Conservation (phyloP, 768 basidiomycete species). For the Grammothele lineata region DNA sequence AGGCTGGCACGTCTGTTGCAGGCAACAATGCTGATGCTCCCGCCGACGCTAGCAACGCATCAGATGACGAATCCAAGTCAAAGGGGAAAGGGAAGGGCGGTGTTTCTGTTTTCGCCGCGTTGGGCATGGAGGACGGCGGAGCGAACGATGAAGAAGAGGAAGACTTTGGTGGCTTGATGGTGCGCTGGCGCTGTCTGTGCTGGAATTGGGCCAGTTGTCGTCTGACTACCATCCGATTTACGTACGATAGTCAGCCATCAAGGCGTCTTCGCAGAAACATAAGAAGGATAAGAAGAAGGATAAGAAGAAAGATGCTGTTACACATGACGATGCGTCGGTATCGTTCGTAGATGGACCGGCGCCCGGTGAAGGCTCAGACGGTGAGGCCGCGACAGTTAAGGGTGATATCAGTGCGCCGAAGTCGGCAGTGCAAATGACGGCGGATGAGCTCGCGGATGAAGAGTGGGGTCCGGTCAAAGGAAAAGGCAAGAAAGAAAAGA, state of each 20-base stretch:
- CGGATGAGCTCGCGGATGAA: conserved; percentile 45
- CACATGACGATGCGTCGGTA: conserved; percentile 32
- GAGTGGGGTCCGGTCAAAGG: conserved; percentile 32
- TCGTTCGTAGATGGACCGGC: conserved; percentile 17
- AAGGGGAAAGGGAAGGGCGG: conserved; percentile 27
- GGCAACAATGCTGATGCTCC: conserved; percentile 32
- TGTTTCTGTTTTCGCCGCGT: conserved; percentile 50
- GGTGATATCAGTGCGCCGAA: conserved; percentile 29
- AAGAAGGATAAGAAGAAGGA: conserved; percentile 43
- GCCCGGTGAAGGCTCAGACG: conserved; percentile 27
- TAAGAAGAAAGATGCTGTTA: conserved; percentile 37
- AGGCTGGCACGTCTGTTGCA: conserved; percentile 53
- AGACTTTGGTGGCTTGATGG: conserved; percentile 19
- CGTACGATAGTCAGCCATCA: conserved; percentile 52
- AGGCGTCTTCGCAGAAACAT: conserved; percentile 43
- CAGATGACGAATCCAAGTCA: conserved; percentile 39
- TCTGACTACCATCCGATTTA: background rate
- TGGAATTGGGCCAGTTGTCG: background rate
- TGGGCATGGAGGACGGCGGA: conserved; percentile 37
- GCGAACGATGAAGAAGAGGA: conserved; percentile 13
- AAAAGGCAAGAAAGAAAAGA: conserved; percentile 33
- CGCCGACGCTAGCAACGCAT: conserved; percentile 28
- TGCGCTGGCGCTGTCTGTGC: conserved; percentile 23
- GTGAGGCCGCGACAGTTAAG: conserved; percentile 26
- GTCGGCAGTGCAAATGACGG: conserved; percentile 29